Evolutionary conservation across 352 stramenopile species (phyloP).

Genomic region (Phytophthora multivora): DNA sequence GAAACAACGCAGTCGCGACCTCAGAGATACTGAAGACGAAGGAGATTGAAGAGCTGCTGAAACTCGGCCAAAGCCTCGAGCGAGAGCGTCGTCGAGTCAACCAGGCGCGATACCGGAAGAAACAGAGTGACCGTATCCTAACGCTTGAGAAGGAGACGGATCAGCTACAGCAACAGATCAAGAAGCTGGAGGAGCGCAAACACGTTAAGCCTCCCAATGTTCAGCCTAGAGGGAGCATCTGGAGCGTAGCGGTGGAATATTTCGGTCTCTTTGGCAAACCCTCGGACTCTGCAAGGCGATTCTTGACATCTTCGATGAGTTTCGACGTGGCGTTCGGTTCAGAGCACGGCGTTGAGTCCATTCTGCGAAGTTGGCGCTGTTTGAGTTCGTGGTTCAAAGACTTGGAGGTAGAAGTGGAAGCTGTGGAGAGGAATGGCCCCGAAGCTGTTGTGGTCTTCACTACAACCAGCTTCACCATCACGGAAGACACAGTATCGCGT

Average conservation of each 20-base stretch:
- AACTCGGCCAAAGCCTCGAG: not conserved
- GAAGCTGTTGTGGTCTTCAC: not conserved
- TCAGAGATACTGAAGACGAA: no score
- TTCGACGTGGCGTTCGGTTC: no score
- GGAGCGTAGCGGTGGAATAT: not conserved
- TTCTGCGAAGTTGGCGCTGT: no score
- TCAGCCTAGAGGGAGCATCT: not conserved
- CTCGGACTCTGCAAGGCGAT: no score
- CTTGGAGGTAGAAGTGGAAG: not conserved
- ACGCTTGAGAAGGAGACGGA: not conserved
- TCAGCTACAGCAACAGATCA: not conserved
- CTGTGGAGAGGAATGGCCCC: no score
- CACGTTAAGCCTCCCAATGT: not conserved
- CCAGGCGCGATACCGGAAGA: not conserved
- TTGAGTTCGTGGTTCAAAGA: not conserved
- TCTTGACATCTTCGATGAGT: no score
- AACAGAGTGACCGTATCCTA: not conserved
- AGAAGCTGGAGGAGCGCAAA: not conserved
- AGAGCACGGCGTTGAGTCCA: no score
- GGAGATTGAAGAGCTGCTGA: no score
- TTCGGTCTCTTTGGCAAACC: not conserved
- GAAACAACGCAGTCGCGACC: no score
- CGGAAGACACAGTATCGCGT: not conserved
- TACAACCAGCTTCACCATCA: not conserved
- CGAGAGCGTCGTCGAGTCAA: not conserved